Percentiles rank a stretch among this genome's conserved stretches.
Evolutionary conservation across 2,329 filamentous ascomycete species (phyloP).

Genomic region (Ophiostoma quercus): DNA sequence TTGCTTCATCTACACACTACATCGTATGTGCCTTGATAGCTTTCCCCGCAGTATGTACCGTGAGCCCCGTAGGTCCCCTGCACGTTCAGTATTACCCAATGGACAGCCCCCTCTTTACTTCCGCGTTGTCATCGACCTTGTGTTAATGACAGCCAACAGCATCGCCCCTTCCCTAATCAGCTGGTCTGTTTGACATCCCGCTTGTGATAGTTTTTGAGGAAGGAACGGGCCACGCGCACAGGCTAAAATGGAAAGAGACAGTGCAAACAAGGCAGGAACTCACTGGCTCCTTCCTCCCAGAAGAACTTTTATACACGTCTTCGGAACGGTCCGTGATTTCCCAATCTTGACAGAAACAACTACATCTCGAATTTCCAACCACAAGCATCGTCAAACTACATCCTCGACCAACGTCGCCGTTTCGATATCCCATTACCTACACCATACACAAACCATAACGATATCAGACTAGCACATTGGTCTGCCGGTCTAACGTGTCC

Average conservation of each 20-base stretch:
- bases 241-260: not conserved
- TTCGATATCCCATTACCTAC: not conserved
- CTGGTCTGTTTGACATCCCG: not conserved
- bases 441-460: not conserved
- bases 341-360: not conserved
- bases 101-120: not conserved
- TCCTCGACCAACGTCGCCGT: not conserved
- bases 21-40: not conserved
- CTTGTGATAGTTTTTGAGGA: not conserved
- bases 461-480: not conserved
- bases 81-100: not conserved
- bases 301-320: not conserved
- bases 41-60: conserved; percentile 5
- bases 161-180: conserved; percentile 5
- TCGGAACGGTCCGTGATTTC: conserved; percentile 3
- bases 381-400: not conserved
- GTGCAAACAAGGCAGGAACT: not conserved
- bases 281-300: not conserved
- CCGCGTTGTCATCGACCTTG: not conserved
- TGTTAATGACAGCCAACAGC: not conserved
- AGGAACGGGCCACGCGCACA: not conserved
- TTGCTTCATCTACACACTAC: too few relatives aligned
- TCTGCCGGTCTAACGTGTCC: not conserved
- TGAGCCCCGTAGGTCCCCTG: not conserved
- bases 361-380: not conserved